These are phyloP conservation scores for Leccinum longicurvipes DNA, from an alignment of 768 basidiomycete species.

Conservation along the genomic window DNA sequence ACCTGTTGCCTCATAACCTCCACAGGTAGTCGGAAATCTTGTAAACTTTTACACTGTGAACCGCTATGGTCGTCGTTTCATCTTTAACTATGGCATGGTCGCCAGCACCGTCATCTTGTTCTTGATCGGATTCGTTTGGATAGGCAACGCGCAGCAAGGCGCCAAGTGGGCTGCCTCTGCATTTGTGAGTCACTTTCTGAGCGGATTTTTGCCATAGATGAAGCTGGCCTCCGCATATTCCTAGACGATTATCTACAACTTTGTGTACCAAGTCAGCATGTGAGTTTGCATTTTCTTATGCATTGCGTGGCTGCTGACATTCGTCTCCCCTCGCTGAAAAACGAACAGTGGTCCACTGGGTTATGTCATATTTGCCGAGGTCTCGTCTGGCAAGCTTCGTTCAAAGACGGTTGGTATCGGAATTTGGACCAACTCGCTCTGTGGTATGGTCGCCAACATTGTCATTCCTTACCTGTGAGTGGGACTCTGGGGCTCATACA, in stretches of 20 bases:
- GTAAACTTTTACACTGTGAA: too few relatives aligned
- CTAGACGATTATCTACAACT: slow-evolving; percentile 31
- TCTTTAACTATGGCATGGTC: slow-evolving; percentile 12
- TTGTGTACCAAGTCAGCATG: slow-evolving; percentile 27
- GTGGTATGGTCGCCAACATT: slow-evolving; percentile 24
- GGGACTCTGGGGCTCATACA: background rate
- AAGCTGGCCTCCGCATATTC: background rate
- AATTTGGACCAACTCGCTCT: slow-evolving; percentile 25
- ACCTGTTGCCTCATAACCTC: background rate
- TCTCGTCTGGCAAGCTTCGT: slow-evolving; percentile 30
- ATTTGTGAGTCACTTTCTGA: slow-evolving; percentile 12
- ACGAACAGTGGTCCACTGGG: slow-evolving; percentile 23
- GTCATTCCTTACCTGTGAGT: slow-evolving; percentile 28
- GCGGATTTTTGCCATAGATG: background rate
- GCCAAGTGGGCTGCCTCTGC: slow-evolving; percentile 26
- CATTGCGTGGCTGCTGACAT: background rate
- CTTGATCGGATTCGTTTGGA: slow-evolving; percentile 29
- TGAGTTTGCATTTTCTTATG: background rate
- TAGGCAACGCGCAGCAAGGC: slow-evolving; percentile 4
- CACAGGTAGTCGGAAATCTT: slow-evolving; percentile 23
- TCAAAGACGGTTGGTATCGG: slow-evolving; percentile 28
- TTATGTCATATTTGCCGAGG: slow-evolving; percentile 27
- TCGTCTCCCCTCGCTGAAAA: background rate
- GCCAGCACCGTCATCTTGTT: slow-evolving; percentile 20
- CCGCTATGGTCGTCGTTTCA: too few relatives aligned